A percentile compares a stretch with the other conserved stretches of the same genome.
These are phyloP conservation scores for Blastomyces silverae DNA, from an alignment of 2,329 filamentous ascomycete genomes.

Conservation along the genomic window DNA sequence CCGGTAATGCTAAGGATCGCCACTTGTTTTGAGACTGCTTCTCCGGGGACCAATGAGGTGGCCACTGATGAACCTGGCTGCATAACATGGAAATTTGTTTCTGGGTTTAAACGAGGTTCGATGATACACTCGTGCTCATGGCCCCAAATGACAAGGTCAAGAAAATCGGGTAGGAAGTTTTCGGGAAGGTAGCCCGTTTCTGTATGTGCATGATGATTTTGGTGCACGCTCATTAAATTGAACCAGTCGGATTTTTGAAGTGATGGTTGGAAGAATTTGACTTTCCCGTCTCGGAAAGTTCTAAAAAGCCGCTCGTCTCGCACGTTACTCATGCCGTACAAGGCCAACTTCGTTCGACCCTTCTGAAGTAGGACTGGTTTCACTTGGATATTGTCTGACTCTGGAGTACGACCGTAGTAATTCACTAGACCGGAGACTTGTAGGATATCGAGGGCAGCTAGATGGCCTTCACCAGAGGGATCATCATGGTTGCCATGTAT, in stretches of 20 bases:
- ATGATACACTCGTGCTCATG: conserved; percentile 97
- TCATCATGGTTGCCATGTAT: conserved; percentile 99
- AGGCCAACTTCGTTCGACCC: conserved; percentile 79
- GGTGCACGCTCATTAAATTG: conserved; percentile 89
- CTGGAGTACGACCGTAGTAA: conserved; percentile 86
- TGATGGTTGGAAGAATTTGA: conserved; percentile 83
- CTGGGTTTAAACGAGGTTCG: conserved; percentile 71
- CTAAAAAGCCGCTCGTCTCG: conserved; percentile 90
- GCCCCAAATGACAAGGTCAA: conserved; percentile 91
- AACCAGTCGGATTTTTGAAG: conserved; percentile 86
- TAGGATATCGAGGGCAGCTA: conserved; percentile 81
- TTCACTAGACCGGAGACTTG: conserved; percentile 89
- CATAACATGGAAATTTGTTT: conserved; percentile 91
- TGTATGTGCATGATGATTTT: conserved; percentile 90
- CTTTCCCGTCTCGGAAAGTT: conserved; percentile 85
- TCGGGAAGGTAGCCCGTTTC: conserved; percentile 92
- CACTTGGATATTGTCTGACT: conserved; percentile 86
- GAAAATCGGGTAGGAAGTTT: conserved; percentile 80
- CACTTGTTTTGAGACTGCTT: conserved; percentile 86
- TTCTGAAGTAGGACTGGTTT: conserved; percentile 93
- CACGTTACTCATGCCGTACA: conserved; percentile 94
- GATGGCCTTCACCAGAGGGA: conserved; percentile 89
- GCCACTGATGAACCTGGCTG: conserved; percentile 95
- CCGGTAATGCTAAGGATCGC: conserved; percentile 78
- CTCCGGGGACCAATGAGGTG: conserved; percentile 81